Evolutionary conservation across 2,329 filamentous ascomycete genomes (phyloP).

Genomic region (Bertia moriformis): DNA sequence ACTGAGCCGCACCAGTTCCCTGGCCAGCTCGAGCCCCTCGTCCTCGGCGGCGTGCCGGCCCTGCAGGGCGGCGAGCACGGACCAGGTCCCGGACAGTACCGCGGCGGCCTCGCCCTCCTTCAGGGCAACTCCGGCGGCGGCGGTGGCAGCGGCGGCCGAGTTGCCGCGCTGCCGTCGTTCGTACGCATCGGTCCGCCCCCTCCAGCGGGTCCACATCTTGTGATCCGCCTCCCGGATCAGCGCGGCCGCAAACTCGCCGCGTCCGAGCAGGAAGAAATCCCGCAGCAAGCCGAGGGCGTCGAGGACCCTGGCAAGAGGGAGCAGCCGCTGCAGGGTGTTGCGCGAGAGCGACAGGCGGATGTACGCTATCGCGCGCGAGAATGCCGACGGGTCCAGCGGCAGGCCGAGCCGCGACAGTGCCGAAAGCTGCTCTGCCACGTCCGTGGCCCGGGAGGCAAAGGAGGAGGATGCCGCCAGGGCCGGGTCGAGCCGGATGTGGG

Average conservation of each 20-base stretch:
- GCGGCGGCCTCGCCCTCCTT: constrained; percentile 79
- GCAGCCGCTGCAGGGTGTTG: constrained; percentile 66
- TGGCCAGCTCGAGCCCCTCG: constrained; percentile 70
- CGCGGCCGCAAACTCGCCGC: constrained; percentile 82
- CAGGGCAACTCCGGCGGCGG: constrained; percentile 33
- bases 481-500: constrained; percentile 51
- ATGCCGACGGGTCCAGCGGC: constrained; percentile 57
- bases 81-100: constrained; percentile 65
- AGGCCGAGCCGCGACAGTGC: constrained; percentile 55
- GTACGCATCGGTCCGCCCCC: constrained; percentile 43
- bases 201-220: constrained; percentile 61
- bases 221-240: constrained; percentile 75
- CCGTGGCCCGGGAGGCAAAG: constrained; percentile 33
- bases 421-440: constrained; percentile 54
- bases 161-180: constrained; percentile 25
- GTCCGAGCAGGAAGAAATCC: constrained; percentile 73
- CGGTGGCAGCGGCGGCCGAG: too few species aligned
- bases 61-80: constrained; percentile 62
- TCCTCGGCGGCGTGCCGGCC: constrained; percentile 61
- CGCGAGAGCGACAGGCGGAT: constrained; percentile 73
- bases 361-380: constrained; percentile 58
- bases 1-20: constrained; percentile 57
- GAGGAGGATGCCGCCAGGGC: constrained; percentile 29
- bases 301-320: constrained; percentile 64
- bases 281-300: constrained; percentile 66